Base-by-base conservation (phyloP, 2,329 filamentous ascomycete species). In the Epichloe typhina region DNA sequence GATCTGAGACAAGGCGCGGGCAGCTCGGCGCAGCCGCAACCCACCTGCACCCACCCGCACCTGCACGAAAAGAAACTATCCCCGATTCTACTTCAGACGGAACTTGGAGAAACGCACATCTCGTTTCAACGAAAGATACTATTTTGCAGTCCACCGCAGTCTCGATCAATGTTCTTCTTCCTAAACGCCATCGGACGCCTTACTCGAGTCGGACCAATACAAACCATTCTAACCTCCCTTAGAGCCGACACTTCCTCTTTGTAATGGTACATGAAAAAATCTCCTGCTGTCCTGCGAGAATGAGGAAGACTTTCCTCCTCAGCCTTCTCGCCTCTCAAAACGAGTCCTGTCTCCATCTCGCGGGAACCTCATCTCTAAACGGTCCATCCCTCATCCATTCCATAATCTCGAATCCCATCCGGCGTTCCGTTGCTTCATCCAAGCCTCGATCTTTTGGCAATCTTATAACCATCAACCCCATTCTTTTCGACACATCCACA, bases 391-490 rank as follows among this genome's bases (percentile, higher is more conserved):
- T 65, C 53, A 88, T 76, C 80, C 85, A 94, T 67, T 96, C 90
- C 50, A 86, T 79, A 55, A 96, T 82, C 70, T 96, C 90, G 67
- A 96, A 96, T 2, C 82, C 84, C 47, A 95, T 70, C 54, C 89
- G 74, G 53, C 88, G 75, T 64, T 89, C 73, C 11, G 81, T 82
- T 60, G 79, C 83, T 64, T 87, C 83, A 54, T 83, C 82, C 55
- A 88, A 63, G 26, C 68, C 66, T 60, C 68, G 61, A 39, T 65
- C 61, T 49, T 58, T 57, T 12, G 62, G 58, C 54, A 79, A 68
- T 49, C 76, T 69, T 40, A 85, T 69, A 17, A 83, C 67, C 59
- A 84, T 73, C 41, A 77, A 64, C 8, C 69, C 69, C 11, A 73
- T 72, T 49, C 75, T 74, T 50, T 70, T 71, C 44, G 56, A 58